Base-by-base conservation (phyloP, 2,329 filamentous ascomycete genomes). In the Fusarium acutatum region DNA sequence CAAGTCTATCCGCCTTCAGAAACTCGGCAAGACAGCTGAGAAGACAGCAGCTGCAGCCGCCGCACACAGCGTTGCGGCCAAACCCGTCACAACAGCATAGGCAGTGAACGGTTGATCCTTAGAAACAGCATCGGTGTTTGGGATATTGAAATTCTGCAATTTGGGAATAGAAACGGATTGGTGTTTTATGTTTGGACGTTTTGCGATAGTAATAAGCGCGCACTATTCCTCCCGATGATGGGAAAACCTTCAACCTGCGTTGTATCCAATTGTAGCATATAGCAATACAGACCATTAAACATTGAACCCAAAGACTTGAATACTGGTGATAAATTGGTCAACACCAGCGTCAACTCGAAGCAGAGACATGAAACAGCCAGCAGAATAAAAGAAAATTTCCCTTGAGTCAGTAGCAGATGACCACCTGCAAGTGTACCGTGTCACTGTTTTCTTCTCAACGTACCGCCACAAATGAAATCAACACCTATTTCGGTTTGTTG, bases 11-110 rank as follows among this genome's bases (percentile, higher is more conserved):
- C 90, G 90, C 77, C 88, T 91, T 49, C 87, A 92, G 74, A 92
- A 93, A 80, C 84, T 97, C 47, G 88, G 90, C 73, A 93, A 91
- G 64, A 86, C 91, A 22, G 90, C 91, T 18, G 87, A 90, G 57
- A 78, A 90, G 58, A 90, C 92, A 15, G 89, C 91, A 9, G 85
- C 88, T 37, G 76, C 74, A 11, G 74, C 75, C 35, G 63, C 69
- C n/a, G 69, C 76, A 44, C 91, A 90, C 78, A 92, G 84, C 70
- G 74, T 81, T 57, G 72, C 77, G 24, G 71, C 73, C 18, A 79
- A 77, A 37, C 77, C 81, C 24, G 58, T 82, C 18, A 75, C 72
- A 26, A 71, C 72, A 13, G 56, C 59, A 69, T 30, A 68, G 32
- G 34, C 9, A 69, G 46, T 44, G 73, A n/a, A 71, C 47, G 28